A percentile compares a stretch with the other conserved stretches of the same genome.
Conservation (phyloP, 352 stramenopile genomes). For the Stramenopiles sp. region DNA sequence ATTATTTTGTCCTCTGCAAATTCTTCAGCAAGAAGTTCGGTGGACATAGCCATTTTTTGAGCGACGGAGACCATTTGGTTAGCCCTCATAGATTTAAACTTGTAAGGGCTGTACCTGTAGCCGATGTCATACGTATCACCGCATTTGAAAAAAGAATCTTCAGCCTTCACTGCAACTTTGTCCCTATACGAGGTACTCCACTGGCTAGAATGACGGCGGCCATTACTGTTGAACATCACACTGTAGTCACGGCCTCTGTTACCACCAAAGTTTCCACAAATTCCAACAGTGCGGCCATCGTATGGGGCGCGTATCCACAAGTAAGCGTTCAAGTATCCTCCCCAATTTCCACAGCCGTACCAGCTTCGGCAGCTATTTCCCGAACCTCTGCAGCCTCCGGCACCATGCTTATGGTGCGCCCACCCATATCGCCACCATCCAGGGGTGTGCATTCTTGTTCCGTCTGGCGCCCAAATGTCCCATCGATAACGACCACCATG, state of each 20-base stretch:
- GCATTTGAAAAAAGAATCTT: conserved; percentile 11
- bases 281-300: background rate
- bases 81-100: conserved; percentile 3
- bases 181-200: background rate
- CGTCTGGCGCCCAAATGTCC: background rate
- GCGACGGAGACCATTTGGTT: background rate
- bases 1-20: background rate
- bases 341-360: background rate
- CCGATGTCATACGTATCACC: background rate
- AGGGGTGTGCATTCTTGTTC: background rate
- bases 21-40: background rate
- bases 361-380: background rate
- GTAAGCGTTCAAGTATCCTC: background rate
- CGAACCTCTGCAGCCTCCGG: background rate
- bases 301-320: background rate
- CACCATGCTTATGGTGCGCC: background rate
- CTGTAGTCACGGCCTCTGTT: background rate
- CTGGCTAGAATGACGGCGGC: background rate
- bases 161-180: background rate
- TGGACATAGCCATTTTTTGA: background rate
- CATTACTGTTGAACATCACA: background rate
- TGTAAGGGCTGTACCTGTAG: background rate
- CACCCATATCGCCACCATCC: conserved; percentile 4
- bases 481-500: background rate
- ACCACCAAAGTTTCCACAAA: conserved; percentile 3